A percentile compares a stretch with the other conserved stretches of the same genome.
Conservation (phyloP, 1,284 basidiomycete species). For the Moniliella sp. region DNA sequence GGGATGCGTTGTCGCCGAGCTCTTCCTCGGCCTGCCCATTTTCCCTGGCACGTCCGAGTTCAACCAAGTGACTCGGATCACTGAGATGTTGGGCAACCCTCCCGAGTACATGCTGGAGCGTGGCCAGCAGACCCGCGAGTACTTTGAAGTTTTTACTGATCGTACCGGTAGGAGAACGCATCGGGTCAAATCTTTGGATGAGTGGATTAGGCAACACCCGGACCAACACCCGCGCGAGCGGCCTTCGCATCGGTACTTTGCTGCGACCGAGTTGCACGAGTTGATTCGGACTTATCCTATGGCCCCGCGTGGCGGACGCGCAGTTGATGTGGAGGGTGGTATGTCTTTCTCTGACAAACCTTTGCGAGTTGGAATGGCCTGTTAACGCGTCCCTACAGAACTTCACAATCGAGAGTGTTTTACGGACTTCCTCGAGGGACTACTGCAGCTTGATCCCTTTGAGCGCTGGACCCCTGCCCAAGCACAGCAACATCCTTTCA, state of each 20-base stretch:
- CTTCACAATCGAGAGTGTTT: slow-evolving; percentile 79
- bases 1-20: slow-evolving; percentile 86
- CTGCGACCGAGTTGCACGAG: slow-evolving; percentile 73
- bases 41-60: slow-evolving; percentile 97
- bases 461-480: slow-evolving; percentile 93
- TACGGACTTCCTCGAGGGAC: slow-evolving; percentile 86
- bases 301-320: slow-evolving; percentile 53
- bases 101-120: slow-evolving; percentile 80
- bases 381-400: slow-evolving; percentile 41
- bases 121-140: slow-evolving; percentile 83
- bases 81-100: slow-evolving; percentile 93
- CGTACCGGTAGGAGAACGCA: slow-evolving; percentile 71
- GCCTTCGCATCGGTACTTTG: slow-evolving; percentile 95
- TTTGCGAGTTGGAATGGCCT: too few relatives aligned
- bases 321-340: slow-evolving; percentile 81
- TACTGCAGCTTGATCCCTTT: slow-evolving; percentile 79
- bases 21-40: slow-evolving; percentile 83
- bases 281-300: slow-evolving; percentile 88
- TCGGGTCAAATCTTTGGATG: slow-evolving; percentile 70
- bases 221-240: slow-evolving; percentile 54
- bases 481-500: slow-evolving; percentile 83
- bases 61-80: slow-evolving; percentile 85
- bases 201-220: slow-evolving; percentile 82
- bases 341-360: slow-evolving; percentile 7
- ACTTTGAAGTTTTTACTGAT: slow-evolving; percentile 64